Conservation (phyloP, 768 basidiomycete species). For the Phylloporus scabripes region DNA sequence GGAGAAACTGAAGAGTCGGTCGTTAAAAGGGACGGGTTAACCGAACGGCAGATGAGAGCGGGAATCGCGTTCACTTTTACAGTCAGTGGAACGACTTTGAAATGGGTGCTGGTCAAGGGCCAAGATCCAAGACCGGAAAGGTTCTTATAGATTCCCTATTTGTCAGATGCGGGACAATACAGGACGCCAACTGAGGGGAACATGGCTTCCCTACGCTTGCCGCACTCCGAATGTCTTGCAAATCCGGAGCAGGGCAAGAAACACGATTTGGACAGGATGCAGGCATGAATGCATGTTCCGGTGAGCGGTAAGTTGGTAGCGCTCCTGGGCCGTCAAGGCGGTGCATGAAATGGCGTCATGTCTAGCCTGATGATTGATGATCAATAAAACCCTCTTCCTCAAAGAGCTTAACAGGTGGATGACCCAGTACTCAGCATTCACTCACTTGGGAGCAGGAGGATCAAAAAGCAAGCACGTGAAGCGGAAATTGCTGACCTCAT, state of each 20-base stretch:
- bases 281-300: slow-evolving; percentile 28
- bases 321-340: slow-evolving; percentile 26
- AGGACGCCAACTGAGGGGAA: slow-evolving; percentile 17
- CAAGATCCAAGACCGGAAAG: slow-evolving; percentile 19
- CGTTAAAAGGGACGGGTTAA: slow-evolving; percentile 4
- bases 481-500: slow-evolving; percentile 27
- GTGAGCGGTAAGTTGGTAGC: slow-evolving; percentile 21
- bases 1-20: neutral
- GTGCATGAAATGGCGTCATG: slow-evolving; percentile 25
- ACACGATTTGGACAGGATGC: slow-evolving; percentile 29
- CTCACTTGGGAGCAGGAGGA: slow-evolving; percentile 10
- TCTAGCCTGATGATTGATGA: slow-evolving; percentile 22
- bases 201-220: slow-evolving; percentile 28
- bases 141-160: slow-evolving; percentile 26
- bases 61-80: slow-evolving; percentile 18
- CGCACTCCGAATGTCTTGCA: slow-evolving; percentile 25
- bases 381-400: slow-evolving; percentile 26
- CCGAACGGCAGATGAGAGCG: slow-evolving; percentile 7
- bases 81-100: slow-evolving; percentile 16
- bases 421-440: slow-evolving; percentile 11
- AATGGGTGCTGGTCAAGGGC: slow-evolving; percentile 24
- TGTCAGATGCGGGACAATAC: slow-evolving; percentile 20
- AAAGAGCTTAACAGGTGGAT: slow-evolving; percentile 27
- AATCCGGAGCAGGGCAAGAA: slow-evolving; percentile 30
- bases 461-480: slow-evolving; percentile 1